Evolutionary conservation across 257 asterid genomes (phyloP).

Genomic region (Misopates orontium): DNA sequence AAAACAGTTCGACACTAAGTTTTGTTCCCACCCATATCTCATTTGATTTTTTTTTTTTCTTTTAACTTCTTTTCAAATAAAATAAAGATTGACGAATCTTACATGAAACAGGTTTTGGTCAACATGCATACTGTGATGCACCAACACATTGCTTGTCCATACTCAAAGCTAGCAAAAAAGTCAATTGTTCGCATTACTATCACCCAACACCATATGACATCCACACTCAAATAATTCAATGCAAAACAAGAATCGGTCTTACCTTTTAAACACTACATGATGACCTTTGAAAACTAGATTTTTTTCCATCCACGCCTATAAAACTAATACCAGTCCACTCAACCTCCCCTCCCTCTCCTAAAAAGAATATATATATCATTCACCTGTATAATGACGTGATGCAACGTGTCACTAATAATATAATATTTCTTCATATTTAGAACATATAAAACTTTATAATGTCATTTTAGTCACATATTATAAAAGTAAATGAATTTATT

Average conservation of each 20-base stretch:
- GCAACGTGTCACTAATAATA: too few species aligned
- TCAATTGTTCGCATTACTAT: background rate
- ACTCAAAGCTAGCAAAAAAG: constrained; percentile 16
- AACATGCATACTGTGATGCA: constrained; percentile 25
- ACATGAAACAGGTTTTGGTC: constrained; percentile 3
- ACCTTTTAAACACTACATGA: background rate
- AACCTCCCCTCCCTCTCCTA: background rate
- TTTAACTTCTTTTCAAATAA: too few species aligned
- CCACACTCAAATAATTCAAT: constrained; percentile 16
- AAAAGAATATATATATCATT: too few species aligned
- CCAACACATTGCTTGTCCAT: constrained; percentile 21
- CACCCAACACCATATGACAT: constrained; percentile 3
- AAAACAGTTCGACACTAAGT: too few species aligned
- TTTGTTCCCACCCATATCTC: too few species aligned
- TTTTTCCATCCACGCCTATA: background rate
- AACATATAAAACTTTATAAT: too few species aligned
- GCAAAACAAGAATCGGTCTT: background rate
- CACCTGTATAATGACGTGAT: too few species aligned
- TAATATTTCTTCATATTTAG: too few species aligned
- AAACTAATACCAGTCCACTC: background rate
- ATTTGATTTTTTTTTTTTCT: too few species aligned
- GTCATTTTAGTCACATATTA: too few species aligned
- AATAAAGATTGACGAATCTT: background rate
- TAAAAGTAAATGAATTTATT: too few species aligned
- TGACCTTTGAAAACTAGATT: background rate